Evolutionary conservation across 768 basidiomycete species (phyloP).

Genomic region (Antrodiella citrinella): DNA sequence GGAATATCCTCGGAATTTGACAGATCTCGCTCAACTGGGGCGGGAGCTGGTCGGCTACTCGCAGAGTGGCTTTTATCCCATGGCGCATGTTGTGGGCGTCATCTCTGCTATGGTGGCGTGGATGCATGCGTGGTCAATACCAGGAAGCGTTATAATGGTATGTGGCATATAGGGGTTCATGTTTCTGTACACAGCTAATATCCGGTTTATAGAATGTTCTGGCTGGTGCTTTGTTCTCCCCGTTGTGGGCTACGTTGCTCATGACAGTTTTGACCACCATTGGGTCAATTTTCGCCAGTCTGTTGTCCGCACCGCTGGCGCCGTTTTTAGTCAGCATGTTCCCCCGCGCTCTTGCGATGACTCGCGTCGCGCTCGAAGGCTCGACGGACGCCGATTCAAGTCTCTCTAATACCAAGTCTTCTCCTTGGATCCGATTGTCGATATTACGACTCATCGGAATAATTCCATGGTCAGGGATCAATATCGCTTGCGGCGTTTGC

Average conservation of each 20-base stretch:
- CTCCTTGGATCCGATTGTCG: slow-evolving; percentile 76
- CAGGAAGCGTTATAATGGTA: slow-evolving; percentile 89
- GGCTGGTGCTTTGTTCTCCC: slow-evolving; percentile 80
- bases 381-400: slow-evolving; percentile 34
- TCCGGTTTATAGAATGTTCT: slow-evolving; percentile 64
- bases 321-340: slow-evolving; percentile 76
- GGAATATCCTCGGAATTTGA: slow-evolving; percentile 66
- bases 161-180: slow-evolving; percentile 20
- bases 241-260: slow-evolving; percentile 71
- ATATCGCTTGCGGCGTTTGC: slow-evolving; percentile 91
- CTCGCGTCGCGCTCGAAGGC: slow-evolving; percentile 72
- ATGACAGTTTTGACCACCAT: slow-evolving; percentile 80
- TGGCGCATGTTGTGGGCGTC: slow-evolving; percentile 74
- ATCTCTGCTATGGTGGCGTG: slow-evolving; percentile 80
- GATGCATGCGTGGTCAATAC: slow-evolving; percentile 98
- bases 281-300: slow-evolving; percentile 76
- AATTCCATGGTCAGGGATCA: slow-evolving; percentile 96
- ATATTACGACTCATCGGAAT: slow-evolving; percentile 86
- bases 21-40: slow-evolving; percentile 70
- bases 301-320: slow-evolving; percentile 75
- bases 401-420: slow-evolving; percentile 26
- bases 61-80: slow-evolving; percentile 53
- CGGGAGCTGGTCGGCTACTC: slow-evolving; percentile 73
- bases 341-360: slow-evolving; percentile 79
- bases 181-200: background rate